A percentile compares a stretch with the other conserved stretches of the same genome.
These are phyloP conservation scores for Aspergillus sp. DNA, from an alignment of 2,329 filamentous ascomycete species.

Conservation along the genomic window DNA sequence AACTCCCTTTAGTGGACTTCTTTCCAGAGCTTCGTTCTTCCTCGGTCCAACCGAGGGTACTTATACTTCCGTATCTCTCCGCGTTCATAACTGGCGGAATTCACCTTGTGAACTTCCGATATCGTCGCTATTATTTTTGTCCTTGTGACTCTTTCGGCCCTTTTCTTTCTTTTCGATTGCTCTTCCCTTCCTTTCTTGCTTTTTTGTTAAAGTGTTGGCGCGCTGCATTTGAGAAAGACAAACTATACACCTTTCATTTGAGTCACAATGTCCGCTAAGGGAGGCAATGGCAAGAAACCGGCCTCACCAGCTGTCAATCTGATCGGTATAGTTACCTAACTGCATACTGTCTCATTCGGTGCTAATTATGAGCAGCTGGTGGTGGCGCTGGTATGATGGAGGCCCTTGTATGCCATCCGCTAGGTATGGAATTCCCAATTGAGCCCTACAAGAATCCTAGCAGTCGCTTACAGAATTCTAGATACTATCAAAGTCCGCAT, in stretches of 20 bases:
- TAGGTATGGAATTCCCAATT: conserved; percentile 58
- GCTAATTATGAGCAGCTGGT: conserved; percentile 63
- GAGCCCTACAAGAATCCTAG: not conserved
- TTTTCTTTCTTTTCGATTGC: conserved; percentile 8
- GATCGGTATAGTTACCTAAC: conserved; percentile 64
- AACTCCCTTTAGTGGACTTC: not conserved
- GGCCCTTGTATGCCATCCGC: conserved; percentile 89
- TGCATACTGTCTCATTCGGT: conserved; percentile 11
- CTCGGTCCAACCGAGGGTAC: conserved; percentile 21
- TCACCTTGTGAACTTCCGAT: conserved; percentile 24
- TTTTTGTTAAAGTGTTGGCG: not conserved
- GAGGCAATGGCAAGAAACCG: conserved; percentile 68
- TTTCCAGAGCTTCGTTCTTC: conserved; percentile 8
- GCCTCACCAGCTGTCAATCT: conserved; percentile 86
- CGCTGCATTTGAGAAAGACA: not conserved
- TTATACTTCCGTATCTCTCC: conserved; percentile 38
- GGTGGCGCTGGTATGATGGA: conserved; percentile 99
- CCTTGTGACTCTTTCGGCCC: conserved; percentile 10
- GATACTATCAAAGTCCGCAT: conserved; percentile 99
- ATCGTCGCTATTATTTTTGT: conserved; percentile 18
- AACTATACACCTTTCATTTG: not conserved
- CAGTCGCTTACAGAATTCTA: conserved; percentile 30
- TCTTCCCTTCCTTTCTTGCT: conserved; percentile 4
- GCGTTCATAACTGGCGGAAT: conserved; percentile 19
- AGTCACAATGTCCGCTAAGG: conserved; percentile 60